These are phyloP conservation scores for Linum trigynum DNA, from an alignment of 345 rosid species.

Conservation along the genomic window DNA sequence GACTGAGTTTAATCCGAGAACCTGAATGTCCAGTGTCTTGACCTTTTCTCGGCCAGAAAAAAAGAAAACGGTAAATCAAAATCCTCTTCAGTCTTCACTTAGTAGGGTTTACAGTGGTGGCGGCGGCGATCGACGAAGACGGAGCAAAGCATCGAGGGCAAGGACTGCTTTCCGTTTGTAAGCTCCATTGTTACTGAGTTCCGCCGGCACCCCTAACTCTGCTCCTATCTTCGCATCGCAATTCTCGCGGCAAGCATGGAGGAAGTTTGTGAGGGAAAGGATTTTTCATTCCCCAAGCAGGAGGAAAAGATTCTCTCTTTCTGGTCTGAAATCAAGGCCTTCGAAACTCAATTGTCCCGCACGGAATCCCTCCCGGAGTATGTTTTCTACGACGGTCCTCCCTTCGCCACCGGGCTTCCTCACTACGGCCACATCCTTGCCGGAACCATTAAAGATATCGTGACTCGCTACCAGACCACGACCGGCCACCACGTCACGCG, in stretches of 20 bases:
- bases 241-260: constrained; percentile 37
- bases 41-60: too few species aligned
- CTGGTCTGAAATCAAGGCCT: constrained; percentile 75
- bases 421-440: constrained; percentile 98
- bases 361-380: constrained; percentile 60
- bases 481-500: constrained; percentile 87
- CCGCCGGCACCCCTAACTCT: background rate
- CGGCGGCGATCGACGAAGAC: too few species aligned
- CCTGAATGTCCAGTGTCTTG: too few species aligned
- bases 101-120: too few species aligned
- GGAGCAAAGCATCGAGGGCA: too few species aligned
- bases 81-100: too few species aligned
- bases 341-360: constrained; percentile 59
- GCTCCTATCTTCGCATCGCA: background rate
- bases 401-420: constrained; percentile 95
- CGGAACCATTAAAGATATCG: constrained; percentile 92
- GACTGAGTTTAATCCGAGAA: too few species aligned
- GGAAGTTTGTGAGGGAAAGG: constrained; percentile 86
- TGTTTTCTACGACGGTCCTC: constrained; percentile 94
- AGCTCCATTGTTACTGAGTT: background rate
- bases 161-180: too few species aligned
- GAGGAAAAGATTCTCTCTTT: constrained; percentile 52
- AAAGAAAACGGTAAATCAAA: too few species aligned
- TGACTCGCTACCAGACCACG: constrained; percentile 86
- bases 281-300: constrained; percentile 66